These are phyloP conservation scores for Wickerhamomyces kurtzmanii DNA, from an alignment of 805 yeast genomes.

Conservation along the genomic window DNA sequence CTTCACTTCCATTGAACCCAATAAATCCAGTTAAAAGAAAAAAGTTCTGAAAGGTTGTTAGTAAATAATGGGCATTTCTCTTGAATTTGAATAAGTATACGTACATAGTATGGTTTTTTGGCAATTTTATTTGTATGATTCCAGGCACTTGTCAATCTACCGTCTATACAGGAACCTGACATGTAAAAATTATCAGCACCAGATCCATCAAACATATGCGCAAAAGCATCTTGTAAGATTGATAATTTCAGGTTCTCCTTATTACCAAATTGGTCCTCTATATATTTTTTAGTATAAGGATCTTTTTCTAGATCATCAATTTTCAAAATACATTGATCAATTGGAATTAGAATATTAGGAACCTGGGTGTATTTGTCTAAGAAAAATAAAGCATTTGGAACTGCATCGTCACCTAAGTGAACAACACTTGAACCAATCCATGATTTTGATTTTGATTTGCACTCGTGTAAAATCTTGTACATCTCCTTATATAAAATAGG, in stretches of 20 bases:
- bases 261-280: conserved; percentile 47
- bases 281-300: conserved; percentile 35
- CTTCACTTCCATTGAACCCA: conserved; percentile 69
- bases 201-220: conserved; percentile 58
- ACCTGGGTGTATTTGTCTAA: conserved; percentile 75
- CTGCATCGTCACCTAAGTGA: conserved; percentile 77
- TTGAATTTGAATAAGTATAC: too few species aligned
- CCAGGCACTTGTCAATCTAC: conserved; percentile 75
- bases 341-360: conserved; percentile 67
- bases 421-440: conserved; percentile 82
- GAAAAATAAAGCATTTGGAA: conserved; percentile 74
- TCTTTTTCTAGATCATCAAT: conserved; percentile 45
- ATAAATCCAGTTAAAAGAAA: conserved; percentile 62
- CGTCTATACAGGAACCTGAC: conserved; percentile 82
- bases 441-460: conserved; percentile 47
- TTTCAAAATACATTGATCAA: conserved; percentile 45
- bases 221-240: conserved; percentile 29
- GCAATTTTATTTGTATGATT: conserved; percentile 68
- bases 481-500: conserved; percentile 61
- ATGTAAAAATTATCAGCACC: conserved; percentile 80
- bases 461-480: conserved; percentile 59
- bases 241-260: conserved; percentile 40
- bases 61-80: too few species aligned
- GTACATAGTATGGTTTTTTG: conserved; percentile 54
- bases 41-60: conserved; percentile 35